Base-by-base conservation (phyloP, 345 rosid species). In the Linum trigynum region DNA sequence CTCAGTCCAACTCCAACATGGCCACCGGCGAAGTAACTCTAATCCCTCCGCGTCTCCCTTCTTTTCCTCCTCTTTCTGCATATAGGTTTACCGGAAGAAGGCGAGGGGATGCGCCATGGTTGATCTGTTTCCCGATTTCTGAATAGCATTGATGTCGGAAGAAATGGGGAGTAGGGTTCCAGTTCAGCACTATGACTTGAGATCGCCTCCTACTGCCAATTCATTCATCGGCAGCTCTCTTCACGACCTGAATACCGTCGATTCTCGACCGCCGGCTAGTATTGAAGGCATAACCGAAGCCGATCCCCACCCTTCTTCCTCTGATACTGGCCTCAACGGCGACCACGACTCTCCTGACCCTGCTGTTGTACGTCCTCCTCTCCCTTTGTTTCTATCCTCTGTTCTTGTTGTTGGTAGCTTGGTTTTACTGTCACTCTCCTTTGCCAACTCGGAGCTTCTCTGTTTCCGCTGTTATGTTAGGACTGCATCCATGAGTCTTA, bases 241-340 rank as follows among this genome's bases (percentile, higher is more conserved):
- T 8, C 89, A 92, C 67, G 95, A 92, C 67, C 98, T 92, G 77
- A 89, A 89, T 79, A 72, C 96, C 60, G 89, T 82, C 53, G 95
- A 84, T 64, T 79, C 83, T 36, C 83, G 79, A 48, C 53, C 53
- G 3, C 73, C 84, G 35, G 38, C 78, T 38, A 79, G 77, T 58
- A 77, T 83, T 57, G 84, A 78, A 38, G 67, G 65, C 56, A 72
- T 84, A 40, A 75, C 66, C 16, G 82, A 65, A 53, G 83, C 65
- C n/a, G 81, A 71, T 69, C 76, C 32, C 32, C 32, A 67, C n/a
- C 74, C 73, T 63, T 80, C 73, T 70, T 64, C 72, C 69, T 76
- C 83, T 68, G 85, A 86, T 62, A 80, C 76, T 64, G 81, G 74
- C 64, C 62, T 17, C 62, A 15, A 36, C 37, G 39, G 12, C 36